These are phyloP conservation scores for Pneumocystis wakefieldiae DNA, from an alignment of 1,139 yeast genomes.

Conservation along the genomic window DNA sequence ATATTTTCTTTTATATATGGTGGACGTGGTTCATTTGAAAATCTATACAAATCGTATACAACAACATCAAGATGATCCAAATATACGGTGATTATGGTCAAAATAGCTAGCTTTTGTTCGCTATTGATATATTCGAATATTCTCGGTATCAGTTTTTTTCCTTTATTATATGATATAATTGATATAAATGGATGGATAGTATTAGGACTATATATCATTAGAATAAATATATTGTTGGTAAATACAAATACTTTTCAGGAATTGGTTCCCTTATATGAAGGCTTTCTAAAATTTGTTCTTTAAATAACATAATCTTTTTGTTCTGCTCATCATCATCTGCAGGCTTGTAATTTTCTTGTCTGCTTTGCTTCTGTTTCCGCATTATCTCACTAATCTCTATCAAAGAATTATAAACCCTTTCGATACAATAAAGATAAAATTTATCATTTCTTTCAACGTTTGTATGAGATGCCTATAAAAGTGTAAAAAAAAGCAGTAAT, in stretches of 20 bases:
- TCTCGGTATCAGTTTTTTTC: constrained; percentile 77
- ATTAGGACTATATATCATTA: constrained; percentile 12
- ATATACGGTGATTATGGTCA: constrained; percentile 69
- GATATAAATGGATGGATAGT: constrained; percentile 60
- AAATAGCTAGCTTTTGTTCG: constrained; percentile 64
- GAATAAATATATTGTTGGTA: constrained; percentile 4
- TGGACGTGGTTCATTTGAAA: constrained; percentile 12
- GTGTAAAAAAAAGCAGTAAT: not conserved
- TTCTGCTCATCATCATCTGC: constrained; percentile 32
- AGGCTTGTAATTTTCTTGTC: constrained; percentile 29
- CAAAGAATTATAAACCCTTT: constrained; percentile 62
- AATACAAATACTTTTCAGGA: constrained; percentile 23
- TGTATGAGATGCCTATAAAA: constrained; percentile 14
- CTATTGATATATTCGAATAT: constrained; percentile 67
- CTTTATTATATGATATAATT: constrained; percentile 71
- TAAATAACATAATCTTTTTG: constrained; percentile 20
- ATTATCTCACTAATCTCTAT: constrained; percentile 72
- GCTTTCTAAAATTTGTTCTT: constrained; percentile 52
- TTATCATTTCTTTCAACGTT: constrained; percentile 25
- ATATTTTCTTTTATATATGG: constrained; percentile 44
- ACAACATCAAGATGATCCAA: constrained; percentile 69
- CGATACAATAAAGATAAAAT: constrained; percentile 35
- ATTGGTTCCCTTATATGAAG: constrained; percentile 48
- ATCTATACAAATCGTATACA: constrained; percentile 20
- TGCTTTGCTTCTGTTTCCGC: constrained; percentile 36